Evolutionary conservation across 1,284 basidiomycete genomes (phyloP).

Genomic region (Fomitiporia mediterranea): DNA sequence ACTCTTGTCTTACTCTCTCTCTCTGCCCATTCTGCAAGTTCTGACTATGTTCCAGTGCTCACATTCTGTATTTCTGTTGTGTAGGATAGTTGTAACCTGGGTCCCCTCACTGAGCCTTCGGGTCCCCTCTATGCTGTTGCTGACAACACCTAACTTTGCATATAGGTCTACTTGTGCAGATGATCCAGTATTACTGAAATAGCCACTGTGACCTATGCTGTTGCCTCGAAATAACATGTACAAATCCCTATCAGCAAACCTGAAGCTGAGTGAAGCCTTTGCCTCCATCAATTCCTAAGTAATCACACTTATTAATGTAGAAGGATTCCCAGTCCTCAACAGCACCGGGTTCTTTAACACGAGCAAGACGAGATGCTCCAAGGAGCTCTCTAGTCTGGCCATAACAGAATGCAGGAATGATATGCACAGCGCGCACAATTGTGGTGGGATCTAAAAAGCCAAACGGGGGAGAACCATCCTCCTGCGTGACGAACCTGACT

Average conservation of each 20-base stretch:
- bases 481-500: slow-evolving; percentile 17
- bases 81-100: too few relatives aligned
- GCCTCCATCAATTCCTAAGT: neutral
- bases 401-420: slow-evolving; percentile 21
- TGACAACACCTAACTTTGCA: neutral
- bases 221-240: slow-evolving; percentile 29
- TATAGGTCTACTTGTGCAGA: neutral
- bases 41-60: too few relatives aligned
- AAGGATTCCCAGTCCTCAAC: slow-evolving; percentile 23
- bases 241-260: slow-evolving; percentile 35
- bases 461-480: slow-evolving; percentile 10
- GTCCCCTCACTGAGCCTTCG: too few relatives aligned
- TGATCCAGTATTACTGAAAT: neutral
- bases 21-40: too few relatives aligned
- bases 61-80: too few relatives aligned
- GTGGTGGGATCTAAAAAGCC: slow-evolving; percentile 21
- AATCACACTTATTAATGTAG: slow-evolving; percentile 24
- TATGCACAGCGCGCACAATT: slow-evolving; percentile 18
- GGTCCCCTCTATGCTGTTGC: too few relatives aligned
- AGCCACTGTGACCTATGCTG: slow-evolving; percentile 27
- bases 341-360: neutral
- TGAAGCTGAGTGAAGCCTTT: slow-evolving; percentile 16
- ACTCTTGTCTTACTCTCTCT: too few relatives aligned
- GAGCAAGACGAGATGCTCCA: neutral
- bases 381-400: neutral